Base-by-base conservation (phyloP, 345 rosid species). In the Chamaenerion angustifolium region DNA sequence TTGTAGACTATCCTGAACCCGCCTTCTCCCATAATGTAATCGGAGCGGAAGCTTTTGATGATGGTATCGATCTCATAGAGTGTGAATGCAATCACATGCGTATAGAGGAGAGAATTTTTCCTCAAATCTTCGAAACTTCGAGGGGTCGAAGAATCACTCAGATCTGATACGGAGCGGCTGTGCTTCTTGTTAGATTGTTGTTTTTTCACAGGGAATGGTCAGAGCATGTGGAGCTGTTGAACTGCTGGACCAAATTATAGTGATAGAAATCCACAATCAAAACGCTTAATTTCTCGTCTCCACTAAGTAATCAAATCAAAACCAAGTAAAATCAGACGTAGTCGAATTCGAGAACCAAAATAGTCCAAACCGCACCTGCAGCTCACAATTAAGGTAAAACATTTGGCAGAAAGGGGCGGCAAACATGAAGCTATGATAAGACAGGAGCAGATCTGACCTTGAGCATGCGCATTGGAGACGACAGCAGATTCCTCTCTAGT, bases 1-100 rank as follows among this genome's bases (percentile, higher is more conserved):
- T 90, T 90, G 64, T 90, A 86, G 45, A 86, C 98, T 0, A 89
- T 83, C 42, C 98, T 95, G 47, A 90, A 90, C 18, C 98, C 98
- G 41, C 98, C 98, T 65, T 92, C 96, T 0, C 96, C 98, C 11
- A 87, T 78, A 56, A 92, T 87, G 61, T 92, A 87, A 60, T 92
- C 98, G 1, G 96, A 74, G 43, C 96, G 89, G 76, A 92, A 92
- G 64, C 95, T 92, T 85, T 92, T 92, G 46, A 96, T 87, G 45
- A 87, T 87, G 42, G 95, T 87, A 75, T 87, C 98, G 8, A 90
- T 88, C 70, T 90, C 98, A 45, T 62, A 90, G 41, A 90, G 54
- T 52, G 92, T 76, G 62, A 90, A 86, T 47, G 95, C 79, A 35
- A 90, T 90, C 21, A 90, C 83, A 45, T 82, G 79, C 11, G 92